phyloP scores from a whole-genome alignment of 345 rosid species.

The Gossypium australe region DNA sequence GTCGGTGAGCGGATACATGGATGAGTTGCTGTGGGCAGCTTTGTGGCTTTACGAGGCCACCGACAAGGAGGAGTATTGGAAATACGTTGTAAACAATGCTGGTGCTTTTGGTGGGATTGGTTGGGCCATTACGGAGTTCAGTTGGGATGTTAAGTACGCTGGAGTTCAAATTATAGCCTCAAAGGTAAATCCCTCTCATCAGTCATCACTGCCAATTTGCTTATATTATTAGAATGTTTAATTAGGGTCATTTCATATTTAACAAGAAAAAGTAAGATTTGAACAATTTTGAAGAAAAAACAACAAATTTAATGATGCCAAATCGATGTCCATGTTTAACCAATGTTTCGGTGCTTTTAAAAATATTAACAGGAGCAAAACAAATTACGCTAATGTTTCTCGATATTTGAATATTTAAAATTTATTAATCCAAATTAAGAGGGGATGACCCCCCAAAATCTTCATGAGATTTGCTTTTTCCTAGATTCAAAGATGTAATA shows the following conservation, averaged over 20 bases:
- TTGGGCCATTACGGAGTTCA: conserved; percentile 92
- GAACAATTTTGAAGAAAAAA: too few relatives aligned
- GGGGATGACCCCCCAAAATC: too few relatives aligned
- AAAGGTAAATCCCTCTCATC: conserved; percentile 38
- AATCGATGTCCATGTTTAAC: too few relatives aligned
- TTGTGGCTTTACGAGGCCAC: conserved; percentile 93
- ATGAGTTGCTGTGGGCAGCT: conserved; percentile 94
- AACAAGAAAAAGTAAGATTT: too few relatives aligned
- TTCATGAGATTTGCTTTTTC: neutral
- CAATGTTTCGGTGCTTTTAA: too few relatives aligned
- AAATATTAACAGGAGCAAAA: too few relatives aligned
- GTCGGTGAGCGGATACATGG: conserved; percentile 93
- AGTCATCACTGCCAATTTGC: neutral
- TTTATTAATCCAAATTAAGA: too few relatives aligned
- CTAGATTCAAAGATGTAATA: conserved; percentile 18
- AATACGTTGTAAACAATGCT: conserved; percentile 58
- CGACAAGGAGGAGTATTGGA: conserved; percentile 53
- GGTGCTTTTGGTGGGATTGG: conserved; percentile 64
- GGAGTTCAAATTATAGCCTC: conserved; percentile 78
- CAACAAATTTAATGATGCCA: too few relatives aligned
- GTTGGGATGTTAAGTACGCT: conserved; percentile 97
- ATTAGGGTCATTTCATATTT: too few relatives aligned
- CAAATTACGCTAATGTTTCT: too few relatives aligned
- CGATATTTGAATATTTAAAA: too few relatives aligned
- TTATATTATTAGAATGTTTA: too few relatives aligned